Conservation (phyloP, 2,329 filamentous ascomycete species). For the Sclerotinia glacialis region DNA sequence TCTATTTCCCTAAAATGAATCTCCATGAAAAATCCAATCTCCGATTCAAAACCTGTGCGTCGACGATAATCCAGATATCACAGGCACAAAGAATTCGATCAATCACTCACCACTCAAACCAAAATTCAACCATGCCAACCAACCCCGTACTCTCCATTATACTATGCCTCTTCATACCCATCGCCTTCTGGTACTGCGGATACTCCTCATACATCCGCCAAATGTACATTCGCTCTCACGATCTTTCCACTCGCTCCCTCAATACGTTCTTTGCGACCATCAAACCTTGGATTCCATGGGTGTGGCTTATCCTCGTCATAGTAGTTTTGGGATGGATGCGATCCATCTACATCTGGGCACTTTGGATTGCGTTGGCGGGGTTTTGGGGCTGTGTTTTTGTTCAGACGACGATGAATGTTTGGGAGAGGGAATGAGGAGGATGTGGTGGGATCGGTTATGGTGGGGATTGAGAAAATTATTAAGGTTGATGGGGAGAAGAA, state of each 20-base stretch:
- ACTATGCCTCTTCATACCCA: background rate
- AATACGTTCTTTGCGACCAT: background rate
- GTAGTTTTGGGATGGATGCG: background rate
- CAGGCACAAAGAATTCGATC: background rate
- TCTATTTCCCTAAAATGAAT: background rate
- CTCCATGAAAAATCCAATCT: background rate
- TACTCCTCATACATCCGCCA: background rate
- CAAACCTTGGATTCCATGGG: background rate
- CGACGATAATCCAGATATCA: background rate
- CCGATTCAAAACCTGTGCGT: background rate
- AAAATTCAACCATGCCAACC: background rate
- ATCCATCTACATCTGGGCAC: background rate
- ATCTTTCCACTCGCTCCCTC: background rate
- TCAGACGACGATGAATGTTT: background rate
- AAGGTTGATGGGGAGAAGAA: background rate
- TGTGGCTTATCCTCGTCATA: background rate
- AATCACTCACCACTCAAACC: background rate
- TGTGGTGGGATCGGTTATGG: background rate
- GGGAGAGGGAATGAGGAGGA: background rate
- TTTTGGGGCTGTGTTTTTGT: background rate
- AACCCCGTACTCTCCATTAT: background rate
- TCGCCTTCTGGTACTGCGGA: background rate
- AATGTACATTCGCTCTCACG: background rate
- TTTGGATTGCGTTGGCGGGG: background rate
- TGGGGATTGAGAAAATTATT: background rate